Conservation (phyloP, 2,329 filamentous ascomycete species). For the Diaporthe capsici region DNA sequence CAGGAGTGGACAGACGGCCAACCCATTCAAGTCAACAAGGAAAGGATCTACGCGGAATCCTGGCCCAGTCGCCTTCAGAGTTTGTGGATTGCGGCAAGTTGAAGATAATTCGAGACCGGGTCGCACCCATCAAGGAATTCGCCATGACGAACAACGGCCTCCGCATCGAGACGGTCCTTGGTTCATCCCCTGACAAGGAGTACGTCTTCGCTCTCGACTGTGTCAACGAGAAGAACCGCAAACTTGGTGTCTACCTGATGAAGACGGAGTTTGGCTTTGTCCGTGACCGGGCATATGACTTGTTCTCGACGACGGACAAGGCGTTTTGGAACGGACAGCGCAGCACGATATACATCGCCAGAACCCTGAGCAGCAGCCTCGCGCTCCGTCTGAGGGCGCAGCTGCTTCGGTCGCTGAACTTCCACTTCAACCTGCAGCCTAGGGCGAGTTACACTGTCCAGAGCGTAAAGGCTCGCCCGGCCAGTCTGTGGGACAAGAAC, state of each 20-base stretch:
- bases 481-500: conserved; percentile 33
- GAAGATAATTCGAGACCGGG: conserved; percentile 33
- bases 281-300: conserved; percentile 30
- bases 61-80: conserved; percentile 39
- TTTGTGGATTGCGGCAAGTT: conserved; percentile 38
- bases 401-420: conserved; percentile 35
- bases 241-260: conserved; percentile 37
- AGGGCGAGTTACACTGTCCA: background rate
- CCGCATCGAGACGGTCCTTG: conserved; percentile 38
- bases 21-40: conserved; percentile 26
- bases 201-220: conserved; percentile 40
- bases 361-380: conserved; percentile 23
- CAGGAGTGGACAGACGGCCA: conserved; percentile 15
- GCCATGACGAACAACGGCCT: conserved; percentile 41
- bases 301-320: conserved; percentile 32
- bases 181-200: conserved; percentile 32
- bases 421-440: conserved; percentile 34
- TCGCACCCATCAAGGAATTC: conserved; percentile 40
- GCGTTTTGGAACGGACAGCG: conserved; percentile 27
- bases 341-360: conserved; percentile 33
- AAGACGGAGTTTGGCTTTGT: conserved; percentile 37
- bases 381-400: conserved; percentile 25
- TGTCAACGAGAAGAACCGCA: conserved; percentile 27
- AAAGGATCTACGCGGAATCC: conserved; percentile 40
- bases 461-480: conserved; percentile 7